Evolutionary conservation across 1,284 basidiomycete species (phyloP).

Genomic region (Volvariella volvacea): DNA sequence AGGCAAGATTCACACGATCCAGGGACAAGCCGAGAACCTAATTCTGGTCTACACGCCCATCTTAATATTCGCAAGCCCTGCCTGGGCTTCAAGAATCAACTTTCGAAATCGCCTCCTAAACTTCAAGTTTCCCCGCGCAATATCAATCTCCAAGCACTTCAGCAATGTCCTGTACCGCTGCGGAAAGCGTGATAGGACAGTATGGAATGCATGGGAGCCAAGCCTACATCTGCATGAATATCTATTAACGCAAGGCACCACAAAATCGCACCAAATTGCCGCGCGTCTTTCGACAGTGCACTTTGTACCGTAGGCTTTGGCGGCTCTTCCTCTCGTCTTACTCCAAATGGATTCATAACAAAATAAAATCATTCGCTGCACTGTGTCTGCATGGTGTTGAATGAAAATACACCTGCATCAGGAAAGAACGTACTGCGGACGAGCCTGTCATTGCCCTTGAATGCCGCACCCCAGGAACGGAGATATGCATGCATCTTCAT

Average conservation of each 20-base stretch:
- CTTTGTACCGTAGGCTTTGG: constrained; percentile 27
- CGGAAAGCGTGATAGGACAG: constrained; percentile 53
- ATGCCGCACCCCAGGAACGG: constrained; percentile 45
- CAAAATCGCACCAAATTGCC: constrained; percentile 50
- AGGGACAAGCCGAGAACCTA: too few relatives aligned
- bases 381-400: constrained; percentile 34
- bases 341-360: constrained; percentile 46
- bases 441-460: constrained; percentile 38
- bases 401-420: too few relatives aligned
- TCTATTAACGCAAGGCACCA: too few relatives aligned
- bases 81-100: not conserved
- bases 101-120: constrained; percentile 36
- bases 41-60: too few relatives aligned
- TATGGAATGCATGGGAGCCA: constrained; percentile 72
- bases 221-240: constrained; percentile 52
- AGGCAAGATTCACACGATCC: too few relatives aligned
- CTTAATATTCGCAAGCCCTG: too few relatives aligned
- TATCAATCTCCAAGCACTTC: constrained; percentile 40
- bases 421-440: constrained; percentile 45
- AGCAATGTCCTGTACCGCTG: constrained; percentile 42
- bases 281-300: constrained; percentile 41
- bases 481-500: constrained; percentile 89
- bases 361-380: constrained; percentile 53
- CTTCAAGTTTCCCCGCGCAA: constrained; percentile 34
- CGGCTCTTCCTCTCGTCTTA: constrained; percentile 39